phyloP scores from a whole-genome alignment of 108 stramenopile species.

The Cylindrotheca fusiformis region DNA sequence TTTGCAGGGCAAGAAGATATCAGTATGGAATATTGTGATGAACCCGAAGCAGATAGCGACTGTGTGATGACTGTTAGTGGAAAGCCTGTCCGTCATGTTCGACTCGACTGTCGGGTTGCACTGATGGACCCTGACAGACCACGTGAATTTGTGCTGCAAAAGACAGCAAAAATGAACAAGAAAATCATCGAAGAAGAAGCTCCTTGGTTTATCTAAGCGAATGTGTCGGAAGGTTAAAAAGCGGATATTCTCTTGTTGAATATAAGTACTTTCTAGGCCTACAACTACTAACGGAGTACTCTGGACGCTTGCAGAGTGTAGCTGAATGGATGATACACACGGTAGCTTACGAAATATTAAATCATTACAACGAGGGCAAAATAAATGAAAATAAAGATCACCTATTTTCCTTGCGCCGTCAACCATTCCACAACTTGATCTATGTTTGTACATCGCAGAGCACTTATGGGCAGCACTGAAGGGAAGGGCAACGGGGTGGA shows the following conservation, averaged over 20 bases:
- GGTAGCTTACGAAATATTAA: too few species aligned
- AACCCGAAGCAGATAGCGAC: slow-evolving; percentile 69
- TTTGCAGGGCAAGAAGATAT: slow-evolving; percentile 81
- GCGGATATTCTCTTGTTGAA: too few species aligned
- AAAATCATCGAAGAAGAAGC: slow-evolving; percentile 66
- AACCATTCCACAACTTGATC: slow-evolving; percentile 96
- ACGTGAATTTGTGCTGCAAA: slow-evolving; percentile 46
- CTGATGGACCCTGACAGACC: slow-evolving; percentile 59
- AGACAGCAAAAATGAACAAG: slow-evolving; percentile 51
- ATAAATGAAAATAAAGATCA: too few species aligned
- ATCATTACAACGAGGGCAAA: too few species aligned
- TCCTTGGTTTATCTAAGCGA: slow-evolving; percentile 73
- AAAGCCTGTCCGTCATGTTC: slow-evolving; percentile 78
- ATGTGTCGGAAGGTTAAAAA: too few species aligned
- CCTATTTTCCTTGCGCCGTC: slow-evolving; percentile 83
- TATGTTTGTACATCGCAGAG: slow-evolving; percentile 86
- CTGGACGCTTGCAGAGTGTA: too few species aligned
- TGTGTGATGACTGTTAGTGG: slow-evolving; percentile 76
- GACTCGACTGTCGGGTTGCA: slow-evolving; percentile 72
- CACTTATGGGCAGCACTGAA: slow-evolving; percentile 84
- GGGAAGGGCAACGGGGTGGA: too few species aligned
- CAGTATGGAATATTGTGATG: slow-evolving; percentile 80
- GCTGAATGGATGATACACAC: too few species aligned
- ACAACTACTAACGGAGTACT: too few species aligned
- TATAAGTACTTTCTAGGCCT: too few species aligned